Evolutionary conservation across 2,329 filamentous ascomycete genomes (phyloP), one percentile per base, ranked within the genome.

Genomic region (Aspergillus ibericus): DNA sequence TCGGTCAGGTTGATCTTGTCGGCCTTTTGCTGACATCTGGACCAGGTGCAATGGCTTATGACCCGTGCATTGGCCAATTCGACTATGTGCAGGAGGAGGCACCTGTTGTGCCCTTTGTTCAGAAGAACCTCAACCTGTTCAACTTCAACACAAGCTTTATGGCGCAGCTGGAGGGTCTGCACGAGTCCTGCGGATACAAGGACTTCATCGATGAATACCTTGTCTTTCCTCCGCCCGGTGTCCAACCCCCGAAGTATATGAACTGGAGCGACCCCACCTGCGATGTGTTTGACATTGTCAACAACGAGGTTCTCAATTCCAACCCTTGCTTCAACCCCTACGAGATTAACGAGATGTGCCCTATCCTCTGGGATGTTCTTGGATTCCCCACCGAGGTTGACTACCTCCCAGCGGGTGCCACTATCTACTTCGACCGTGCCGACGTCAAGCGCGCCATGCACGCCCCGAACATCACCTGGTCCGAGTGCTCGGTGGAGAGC

Each of bases 251-350:
- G 0, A 77, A 81, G 2, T 78, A 29, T 80, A 85, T 5, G 80
- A 82, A 59, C 71, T 72, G 56, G 52, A 72, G 77, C 25, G 64
- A 75, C 35, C 75, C 75, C 0, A 68, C 75, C 0, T 93, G 90
- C 70, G 78, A 80, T 51, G 67, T 91, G 18, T 89, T 82, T 66
- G 72, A 81, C 58, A 77, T 82, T 20, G 82, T 90, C 29, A 78
- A 77, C 65, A 64, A 79, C 0, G 87, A 85, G 29, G 82, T 82
- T 7, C 61, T 79, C 4, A 68, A 77, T 1, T 73, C 85, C 34
- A 95, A 95, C 75, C 91, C 91, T 0, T 95, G 91, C 78, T 96
- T 89, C 75, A 86, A 92, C 71, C 78, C 90, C 10, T 95, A 93
- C 75, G 84, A 89, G 50, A 83, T 93, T 13, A 84, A 84, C 2